Conservation (phyloP, 768 basidiomycete species). For the Tubosaeta sp. region DNA sequence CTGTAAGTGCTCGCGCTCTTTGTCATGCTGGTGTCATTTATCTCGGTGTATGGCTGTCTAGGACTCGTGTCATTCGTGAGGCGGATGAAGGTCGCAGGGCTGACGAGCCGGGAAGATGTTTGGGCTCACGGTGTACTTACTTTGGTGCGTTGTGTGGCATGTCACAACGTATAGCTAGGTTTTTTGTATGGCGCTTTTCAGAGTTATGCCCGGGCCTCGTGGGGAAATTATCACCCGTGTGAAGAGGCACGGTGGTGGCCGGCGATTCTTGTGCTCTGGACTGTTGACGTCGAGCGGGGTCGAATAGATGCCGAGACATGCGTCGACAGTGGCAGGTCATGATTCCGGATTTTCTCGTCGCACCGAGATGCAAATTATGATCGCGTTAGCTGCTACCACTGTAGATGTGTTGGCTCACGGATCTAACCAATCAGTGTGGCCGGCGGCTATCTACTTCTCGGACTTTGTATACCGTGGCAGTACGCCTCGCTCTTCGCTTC, state of each 20-base stretch:
- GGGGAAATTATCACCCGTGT: too few relatives aligned
- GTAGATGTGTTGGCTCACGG: too few relatives aligned
- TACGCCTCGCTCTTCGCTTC: too few relatives aligned
- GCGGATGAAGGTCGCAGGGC: constrained; percentile 54
- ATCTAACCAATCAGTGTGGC: too few relatives aligned
- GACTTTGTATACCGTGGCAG: too few relatives aligned
- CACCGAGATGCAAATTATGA: not conserved
- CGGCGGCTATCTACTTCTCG: too few relatives aligned
- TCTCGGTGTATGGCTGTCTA: constrained; percentile 79
- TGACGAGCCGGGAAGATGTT: constrained; percentile 88
- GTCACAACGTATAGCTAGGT: constrained; percentile 32
- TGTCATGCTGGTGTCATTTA: constrained; percentile 57
- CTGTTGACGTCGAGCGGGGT: constrained; percentile 71
- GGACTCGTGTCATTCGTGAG: constrained; percentile 63
- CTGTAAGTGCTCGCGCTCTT: constrained; percentile 58
- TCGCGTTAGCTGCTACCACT: too few relatives aligned
- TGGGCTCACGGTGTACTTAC: constrained; percentile 71
- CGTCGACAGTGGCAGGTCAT: not conserved
- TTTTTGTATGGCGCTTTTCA: constrained; percentile 88
- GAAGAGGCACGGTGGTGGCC: too few relatives aligned
- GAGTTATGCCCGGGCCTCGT: constrained; percentile 82
- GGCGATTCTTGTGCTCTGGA: constrained; percentile 73
- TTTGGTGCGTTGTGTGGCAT: constrained; percentile 36
- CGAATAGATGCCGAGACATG: constrained; percentile 43
- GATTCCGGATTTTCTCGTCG: not conserved